A percentile compares a stretch with the other conserved stretches of the same genome.
phyloP scores from a whole-genome alignment of 2,329 filamentous ascomycete genomes.

The Macroventuria anomochaeta region DNA sequence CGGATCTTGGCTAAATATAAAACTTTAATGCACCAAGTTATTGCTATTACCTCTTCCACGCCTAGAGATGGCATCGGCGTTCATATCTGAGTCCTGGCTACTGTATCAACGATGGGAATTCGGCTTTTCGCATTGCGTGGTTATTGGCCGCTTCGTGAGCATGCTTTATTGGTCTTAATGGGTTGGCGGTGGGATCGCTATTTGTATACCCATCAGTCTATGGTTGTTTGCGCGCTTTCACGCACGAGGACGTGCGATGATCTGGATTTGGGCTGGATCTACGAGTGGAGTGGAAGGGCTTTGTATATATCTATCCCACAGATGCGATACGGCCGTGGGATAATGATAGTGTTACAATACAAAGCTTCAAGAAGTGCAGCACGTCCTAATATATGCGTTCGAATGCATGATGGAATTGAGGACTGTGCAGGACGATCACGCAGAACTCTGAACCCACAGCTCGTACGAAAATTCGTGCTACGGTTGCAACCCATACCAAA shows the following conservation, averaged over 20 bases:
- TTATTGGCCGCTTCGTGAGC: constrained; percentile 14
- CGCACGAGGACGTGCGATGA: constrained; percentile 17
- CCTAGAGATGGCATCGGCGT: constrained; percentile 10
- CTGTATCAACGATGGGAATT: constrained; percentile 15
- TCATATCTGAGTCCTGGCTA: constrained; percentile 1
- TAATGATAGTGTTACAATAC: constrained; percentile 10
- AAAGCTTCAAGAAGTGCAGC: constrained; percentile 7
- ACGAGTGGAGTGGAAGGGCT: background rate
- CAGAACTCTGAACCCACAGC: background rate
- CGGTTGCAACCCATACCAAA: background rate
- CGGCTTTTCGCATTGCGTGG: constrained; percentile 26
- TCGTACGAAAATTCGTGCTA: background rate
- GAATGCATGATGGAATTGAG: too few relatives aligned
- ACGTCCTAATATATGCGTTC: too few relatives aligned
- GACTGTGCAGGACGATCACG: background rate
- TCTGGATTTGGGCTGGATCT: constrained; percentile 3
- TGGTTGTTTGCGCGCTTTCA: constrained; percentile 23
- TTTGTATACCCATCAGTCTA: constrained; percentile 47
- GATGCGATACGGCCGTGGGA: constrained; percentile 1
- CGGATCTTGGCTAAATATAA: constrained; percentile 1
- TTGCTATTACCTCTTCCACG: constrained; percentile 11
- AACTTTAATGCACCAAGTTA: constrained; percentile 15
- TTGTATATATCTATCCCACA: constrained; percentile 12
- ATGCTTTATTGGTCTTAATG: constrained; percentile 20
- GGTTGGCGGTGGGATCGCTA: constrained; percentile 30